Evolutionary conservation across 208 protist species (phyloP), one percentile per base, ranked within the genome.

Genomic region (Trypanosoma avium): DNA sequence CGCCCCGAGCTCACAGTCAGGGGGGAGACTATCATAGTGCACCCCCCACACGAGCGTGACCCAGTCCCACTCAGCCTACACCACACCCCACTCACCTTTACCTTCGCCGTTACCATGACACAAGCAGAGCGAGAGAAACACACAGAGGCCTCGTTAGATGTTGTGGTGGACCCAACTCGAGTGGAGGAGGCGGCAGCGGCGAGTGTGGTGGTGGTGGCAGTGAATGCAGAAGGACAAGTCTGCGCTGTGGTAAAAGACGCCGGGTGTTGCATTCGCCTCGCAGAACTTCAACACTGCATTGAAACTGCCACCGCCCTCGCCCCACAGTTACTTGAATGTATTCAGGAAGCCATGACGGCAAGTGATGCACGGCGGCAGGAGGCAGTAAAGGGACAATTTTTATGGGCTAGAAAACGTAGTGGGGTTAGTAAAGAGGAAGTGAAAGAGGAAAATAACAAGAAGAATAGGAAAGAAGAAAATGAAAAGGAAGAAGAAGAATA

Each of bases 1-100:
- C 75, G 96, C n/a, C 96, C 96, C 12, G 92, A 98, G 60, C 82
- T 98, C 9, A 96, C 90, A 8, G 85, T 99, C 10, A 64, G 76
- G 24, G 96, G 95, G 26, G 92, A 95, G 35, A 60, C 60, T 42
- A 75, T 96, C 48, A 64, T 79, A 40, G 69, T 96, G 17, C 96
- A 98, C 73, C 68, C 90, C 4, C 61, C 91, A 15, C 81, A 92
- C 52, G 96, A 98, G 67, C 84, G 87, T 32, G 94, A 98, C 45
- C 96, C 97, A 2, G 92, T 97, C 4, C 95, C 96, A 30, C 77
- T 99, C 13, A 86, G 77, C 17, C 77, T 99, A 40, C 97, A 98
- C 59, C 97, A 99, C 81, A 75, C 84, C 9, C 98, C 98, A 3
- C 50, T 99, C 12, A 72, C 74, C 46, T 84, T 81, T 49, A 88